phyloP scores from a whole-genome alignment of 1,284 basidiomycete species.

The Trametes polyzona region DNA sequence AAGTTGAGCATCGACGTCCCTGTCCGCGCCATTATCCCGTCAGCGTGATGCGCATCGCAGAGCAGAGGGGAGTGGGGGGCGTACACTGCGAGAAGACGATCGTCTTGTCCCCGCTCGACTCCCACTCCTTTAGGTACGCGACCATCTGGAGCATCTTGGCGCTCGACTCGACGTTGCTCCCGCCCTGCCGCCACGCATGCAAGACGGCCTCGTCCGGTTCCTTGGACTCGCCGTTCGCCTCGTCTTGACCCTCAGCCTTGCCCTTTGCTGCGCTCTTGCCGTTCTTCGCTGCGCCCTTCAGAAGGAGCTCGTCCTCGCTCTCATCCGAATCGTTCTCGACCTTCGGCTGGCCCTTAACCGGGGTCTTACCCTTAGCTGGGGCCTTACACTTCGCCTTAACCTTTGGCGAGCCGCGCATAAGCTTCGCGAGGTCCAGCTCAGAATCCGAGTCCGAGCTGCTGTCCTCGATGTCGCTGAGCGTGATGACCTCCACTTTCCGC shows the following conservation, averaged over 20 bases:
- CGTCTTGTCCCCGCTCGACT: constrained; percentile 64
- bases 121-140: constrained; percentile 58
- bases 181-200: constrained; percentile 56
- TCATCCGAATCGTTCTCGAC: constrained; percentile 1
- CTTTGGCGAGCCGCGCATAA: constrained; percentile 29
- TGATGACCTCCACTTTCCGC: constrained; percentile 7
- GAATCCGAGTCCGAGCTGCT: constrained; percentile 4
- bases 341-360: background rate
- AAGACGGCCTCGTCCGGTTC: constrained; percentile 46
- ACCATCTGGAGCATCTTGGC: constrained; percentile 69
- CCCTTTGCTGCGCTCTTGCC: constrained; percentile 4
- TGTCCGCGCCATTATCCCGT: constrained; percentile 30
- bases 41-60: background rate
- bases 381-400: constrained; percentile 1
- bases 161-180: constrained; percentile 64
- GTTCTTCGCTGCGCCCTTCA: no score
- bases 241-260: constrained; percentile 9
- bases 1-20: constrained; percentile 77
- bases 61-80: constrained; percentile 23
- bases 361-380: background rate
- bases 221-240: background rate
- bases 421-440: constrained; percentile 46
- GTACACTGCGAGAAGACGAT: constrained; percentile 73
- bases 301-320: background rate
- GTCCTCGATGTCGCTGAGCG: background rate